Conservation (phyloP, 1,284 basidiomycete species). For the Inonotus obliquus region DNA sequence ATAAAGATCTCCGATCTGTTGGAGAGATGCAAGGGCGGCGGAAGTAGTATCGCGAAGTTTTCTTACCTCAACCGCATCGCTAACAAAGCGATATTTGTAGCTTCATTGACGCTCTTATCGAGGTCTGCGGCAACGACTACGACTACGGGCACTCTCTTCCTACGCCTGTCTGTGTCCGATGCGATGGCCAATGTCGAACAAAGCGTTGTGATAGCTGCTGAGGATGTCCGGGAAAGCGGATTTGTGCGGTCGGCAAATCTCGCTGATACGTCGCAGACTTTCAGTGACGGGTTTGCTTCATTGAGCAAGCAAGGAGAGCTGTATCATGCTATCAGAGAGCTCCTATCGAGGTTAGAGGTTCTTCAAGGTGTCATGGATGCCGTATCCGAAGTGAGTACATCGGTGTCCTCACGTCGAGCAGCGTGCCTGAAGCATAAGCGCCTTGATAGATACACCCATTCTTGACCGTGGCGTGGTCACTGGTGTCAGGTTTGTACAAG, state of each 20-base stretch:
- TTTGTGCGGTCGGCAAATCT: neutral
- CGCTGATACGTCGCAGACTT: neutral
- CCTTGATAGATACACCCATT: conserved; percentile 5
- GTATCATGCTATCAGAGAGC: neutral
- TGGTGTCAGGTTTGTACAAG: neutral
- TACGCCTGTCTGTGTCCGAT: neutral
- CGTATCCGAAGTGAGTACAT: neutral
- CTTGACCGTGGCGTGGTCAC: neutral
- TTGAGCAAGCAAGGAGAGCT: neutral
- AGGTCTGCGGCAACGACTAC: neutral
- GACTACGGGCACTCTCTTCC: neutral
- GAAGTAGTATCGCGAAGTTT: neutral
- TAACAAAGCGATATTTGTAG: too few relatives aligned
- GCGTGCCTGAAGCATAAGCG: too few relatives aligned
- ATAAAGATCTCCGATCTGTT: neutral
- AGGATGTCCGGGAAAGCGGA: too few relatives aligned
- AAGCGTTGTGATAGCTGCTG: neutral
- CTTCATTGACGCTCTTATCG: neutral
- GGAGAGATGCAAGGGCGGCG: neutral
- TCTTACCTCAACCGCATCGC: too few relatives aligned
- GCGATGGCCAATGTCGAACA: neutral
- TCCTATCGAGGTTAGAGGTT: neutral
- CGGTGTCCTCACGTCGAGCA: neutral
- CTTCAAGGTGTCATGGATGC: neutral
- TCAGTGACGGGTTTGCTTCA: neutral